Evolutionary conservation across 352 stramenopile genomes (phyloP), one percentile per base, ranked within the genome.

Genomic region (Achlya hypogyna): DNA sequence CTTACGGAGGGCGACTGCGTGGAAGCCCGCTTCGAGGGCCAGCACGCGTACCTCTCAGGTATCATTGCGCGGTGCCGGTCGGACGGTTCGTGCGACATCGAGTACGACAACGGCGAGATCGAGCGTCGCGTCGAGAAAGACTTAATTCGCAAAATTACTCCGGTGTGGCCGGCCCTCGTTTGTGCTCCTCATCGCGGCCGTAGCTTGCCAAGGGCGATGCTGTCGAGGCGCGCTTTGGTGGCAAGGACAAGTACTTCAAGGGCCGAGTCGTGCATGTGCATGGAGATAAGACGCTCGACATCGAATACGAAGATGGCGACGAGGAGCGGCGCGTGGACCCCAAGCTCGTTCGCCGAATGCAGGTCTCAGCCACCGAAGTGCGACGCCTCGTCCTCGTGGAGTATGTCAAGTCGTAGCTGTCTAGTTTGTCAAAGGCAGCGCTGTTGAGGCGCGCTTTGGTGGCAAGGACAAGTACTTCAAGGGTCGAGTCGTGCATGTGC

Each of bases 301-400:
- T 93, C 38, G 62, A 68, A 9, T 93, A 91, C 72, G 80, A 90
- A 63, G 82, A 93, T 58, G 81, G 82, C 16, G 81, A 93, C 56
- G 66, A 82, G 20, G 82, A 93, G 65, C 69, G 71, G 14, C 78
- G 76, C 27, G 82, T 93, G 20, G 35, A 22, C 9, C 9, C 40
- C 0, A 23, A 25, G 32, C 51, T 56, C 6, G 60, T 67, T 23
- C 60, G 60, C n/a, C n/a, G n/a, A n/a, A n/a, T n/a, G n/a, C n/a
- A n/a, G n/a, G n/a, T n/a, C n/a, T 29, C 18, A 43, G 31, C 12
- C 40, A 25, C 18, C 40, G 0, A 67, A 56, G 3, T 18, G 16
- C 5, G 34, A 1, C 23, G 34, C n/a, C 28, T 32, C 18, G 18
- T 25, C 34, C 12, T 49, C 18, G 40, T 54, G 49, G 6, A 16